phyloP scores from a whole-genome alignment of 805 yeast species.

The Saccharomycopsis malanga region DNA sequence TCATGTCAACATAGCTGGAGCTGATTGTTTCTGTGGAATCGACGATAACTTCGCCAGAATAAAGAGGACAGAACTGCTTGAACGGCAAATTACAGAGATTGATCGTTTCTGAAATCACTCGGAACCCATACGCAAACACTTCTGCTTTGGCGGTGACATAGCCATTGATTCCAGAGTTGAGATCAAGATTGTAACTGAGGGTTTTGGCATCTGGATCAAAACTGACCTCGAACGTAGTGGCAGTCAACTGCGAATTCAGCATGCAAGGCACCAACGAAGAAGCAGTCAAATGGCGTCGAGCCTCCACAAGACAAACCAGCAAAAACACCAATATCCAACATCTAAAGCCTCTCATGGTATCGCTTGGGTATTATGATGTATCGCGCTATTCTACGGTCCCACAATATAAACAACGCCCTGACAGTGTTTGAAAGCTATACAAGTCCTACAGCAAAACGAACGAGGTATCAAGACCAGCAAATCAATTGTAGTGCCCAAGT shows the following conservation, averaged over 20 bases:
- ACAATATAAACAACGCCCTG: too few species aligned
- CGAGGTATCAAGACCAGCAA: too few species aligned
- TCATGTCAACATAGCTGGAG: conserved; percentile 39
- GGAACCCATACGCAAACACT: conserved; percentile 83
- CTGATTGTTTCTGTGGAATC: conserved; percentile 60
- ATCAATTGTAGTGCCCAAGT: too few species aligned
- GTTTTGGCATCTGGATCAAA: conserved; percentile 69
- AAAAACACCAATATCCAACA: too few species aligned
- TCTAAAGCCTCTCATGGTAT: too few species aligned
- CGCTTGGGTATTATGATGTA: too few species aligned
- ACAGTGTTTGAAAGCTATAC: too few species aligned
- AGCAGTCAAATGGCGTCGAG: conserved; percentile 43
- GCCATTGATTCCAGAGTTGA: conserved; percentile 61
- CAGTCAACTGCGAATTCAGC: conserved; percentile 66
- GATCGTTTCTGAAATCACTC: conserved; percentile 48
- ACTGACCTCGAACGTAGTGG: conserved; percentile 64
- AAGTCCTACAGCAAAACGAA: too few species aligned
- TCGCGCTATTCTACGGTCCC: too few species aligned
- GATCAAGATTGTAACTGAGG: conserved; percentile 59
- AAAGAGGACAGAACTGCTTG: conserved; percentile 87
- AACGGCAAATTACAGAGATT: conserved; percentile 59
- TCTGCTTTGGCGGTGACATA: conserved; percentile 61
- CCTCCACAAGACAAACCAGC: not conserved
- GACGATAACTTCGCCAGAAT: conserved; percentile 74
- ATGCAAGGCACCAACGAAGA: conserved; percentile 81